Evolutionary conservation across 345 rosid genomes (phyloP), one percentile per base, ranked within the genome.

Genomic region (Eutrema yunnanense): DNA sequence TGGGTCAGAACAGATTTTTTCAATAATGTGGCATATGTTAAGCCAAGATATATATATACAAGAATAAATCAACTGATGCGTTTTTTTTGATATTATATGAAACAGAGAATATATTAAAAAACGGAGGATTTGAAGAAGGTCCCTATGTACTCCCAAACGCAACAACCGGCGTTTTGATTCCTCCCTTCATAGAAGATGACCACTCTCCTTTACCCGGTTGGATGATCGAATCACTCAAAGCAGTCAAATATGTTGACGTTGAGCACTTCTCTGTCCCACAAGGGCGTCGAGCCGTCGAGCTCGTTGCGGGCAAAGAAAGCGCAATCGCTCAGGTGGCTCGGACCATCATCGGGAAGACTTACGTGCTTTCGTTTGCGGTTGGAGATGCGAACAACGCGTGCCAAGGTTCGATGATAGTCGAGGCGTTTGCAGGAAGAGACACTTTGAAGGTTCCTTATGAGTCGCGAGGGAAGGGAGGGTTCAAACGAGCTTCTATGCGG

Each of bases 301-400:
- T 94, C 0, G 84, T 94, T 0, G 98, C 87, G 0, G 98, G 98
- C 0, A 90, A 84, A 78, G 98, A 91, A 69, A 91, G 98, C 60
- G 91, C 96, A 59, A 79, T 91, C 11, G 82, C 95, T 8, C 98
- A 94, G 19, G 64, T 84, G 6, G 92, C 82, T 12, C 54, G 85
- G 56, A 91, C 98, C 54, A 34, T 75, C 6, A 71, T 84, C 0
- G 88, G 87, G 5, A 91, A 80, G 74, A 74, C 76, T 2, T 94
- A 91, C 68, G 79, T 48, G 12, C 88, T 94, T 48, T 79, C 90
- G 0, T 90, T 94, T 73, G 68, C 81, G 1, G 85, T 91, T 4
- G 98, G 96, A 0, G 98, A 94, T 19, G 88, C 92, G 0, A 89
- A 74, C 77, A 91, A 89, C 61, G 73, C 84, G 4, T 94, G 98